Conservation (phyloP, 257 asterid species). For the Nyctanthes arbortristis region DNA sequence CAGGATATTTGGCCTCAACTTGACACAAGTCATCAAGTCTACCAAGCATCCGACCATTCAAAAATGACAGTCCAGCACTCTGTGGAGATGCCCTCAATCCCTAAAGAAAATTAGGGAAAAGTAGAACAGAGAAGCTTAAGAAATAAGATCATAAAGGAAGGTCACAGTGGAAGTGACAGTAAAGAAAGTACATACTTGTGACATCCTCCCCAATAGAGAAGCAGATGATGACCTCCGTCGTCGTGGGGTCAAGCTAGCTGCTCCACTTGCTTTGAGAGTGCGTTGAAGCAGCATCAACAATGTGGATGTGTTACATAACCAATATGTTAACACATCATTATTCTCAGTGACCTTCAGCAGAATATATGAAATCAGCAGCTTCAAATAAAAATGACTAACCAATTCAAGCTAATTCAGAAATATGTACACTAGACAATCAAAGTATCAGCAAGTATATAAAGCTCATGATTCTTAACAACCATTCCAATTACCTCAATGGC, state of each 20-base stretch:
- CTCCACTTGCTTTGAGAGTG: slow-evolving; percentile 97
- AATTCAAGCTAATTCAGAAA: too few species aligned
- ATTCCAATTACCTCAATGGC: slow-evolving; percentile 69
- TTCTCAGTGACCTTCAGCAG: slow-evolving; percentile 71
- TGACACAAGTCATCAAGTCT: slow-evolving; percentile 93
- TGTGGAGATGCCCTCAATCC: slow-evolving; percentile 93
- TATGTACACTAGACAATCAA: too few species aligned
- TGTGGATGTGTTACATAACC: slow-evolving; percentile 94
- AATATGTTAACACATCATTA: slow-evolving; percentile 81
- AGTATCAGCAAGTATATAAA: too few species aligned
- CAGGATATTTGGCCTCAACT: slow-evolving; percentile 99
- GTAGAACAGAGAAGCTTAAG: slow-evolving; percentile 23
- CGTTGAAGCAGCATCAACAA: slow-evolving; percentile 96
- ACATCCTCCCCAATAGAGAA: slow-evolving; percentile 98
- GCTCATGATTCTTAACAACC: too few species aligned
- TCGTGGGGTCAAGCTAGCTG: slow-evolving; percentile 94
- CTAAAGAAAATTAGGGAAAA: slow-evolving; percentile 46
- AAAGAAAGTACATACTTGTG: slow-evolving; percentile 66
- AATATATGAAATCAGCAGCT: slow-evolving; percentile 26
- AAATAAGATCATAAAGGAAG: slow-evolving; percentile 13
- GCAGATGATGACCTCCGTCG: slow-evolving; percentile 93
- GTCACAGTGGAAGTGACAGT: slow-evolving; percentile 21
- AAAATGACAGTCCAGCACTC: slow-evolving; percentile 85
- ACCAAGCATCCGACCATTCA: slow-evolving; percentile 81
- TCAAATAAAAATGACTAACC: too few species aligned